Evolutionary conservation across 495 filamentous ascomycete genomes (phyloP).

Genomic region (Tuber borchii): DNA sequence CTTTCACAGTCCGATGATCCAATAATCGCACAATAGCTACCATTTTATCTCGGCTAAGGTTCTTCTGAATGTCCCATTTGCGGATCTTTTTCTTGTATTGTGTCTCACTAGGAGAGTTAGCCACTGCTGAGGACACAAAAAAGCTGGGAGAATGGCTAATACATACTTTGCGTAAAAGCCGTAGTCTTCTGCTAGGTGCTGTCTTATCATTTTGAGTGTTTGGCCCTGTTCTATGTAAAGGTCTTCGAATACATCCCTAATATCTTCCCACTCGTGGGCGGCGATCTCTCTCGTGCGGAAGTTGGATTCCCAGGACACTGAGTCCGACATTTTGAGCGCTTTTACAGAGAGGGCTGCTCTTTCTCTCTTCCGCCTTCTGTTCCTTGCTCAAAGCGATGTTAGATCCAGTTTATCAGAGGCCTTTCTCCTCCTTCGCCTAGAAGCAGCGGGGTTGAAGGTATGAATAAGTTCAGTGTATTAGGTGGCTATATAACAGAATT

Average conservation of each 20-base stretch:
- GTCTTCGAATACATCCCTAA: conserved; percentile 5
- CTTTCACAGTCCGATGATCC: not conserved
- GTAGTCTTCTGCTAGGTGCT: conserved; percentile 4
- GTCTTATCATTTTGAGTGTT: conserved; percentile 8
- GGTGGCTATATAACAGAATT: not conserved
- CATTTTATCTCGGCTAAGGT: conserved; percentile 9
- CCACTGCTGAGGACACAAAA: not conserved
- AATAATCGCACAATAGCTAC: conserved; percentile 9
- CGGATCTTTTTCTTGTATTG: conserved; percentile 13
- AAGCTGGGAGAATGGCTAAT: not conserved
- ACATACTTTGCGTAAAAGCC: conserved; percentile 15
- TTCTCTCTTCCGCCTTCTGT: not conserved
- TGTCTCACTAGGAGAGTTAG: conserved; percentile 6
- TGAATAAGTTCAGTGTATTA: not conserved
- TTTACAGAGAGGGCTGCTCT: not conserved
- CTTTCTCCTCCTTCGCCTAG: not conserved
- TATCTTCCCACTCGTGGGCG: conserved; percentile 12
- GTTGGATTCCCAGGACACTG: conserved; percentile 2
- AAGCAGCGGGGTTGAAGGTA: not conserved
- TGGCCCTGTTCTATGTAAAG: not conserved
- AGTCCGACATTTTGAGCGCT: not conserved
- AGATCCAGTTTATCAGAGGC: not conserved
- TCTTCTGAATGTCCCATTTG: conserved; percentile 16
- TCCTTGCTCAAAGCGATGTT: not conserved
- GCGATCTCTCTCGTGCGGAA: conserved; percentile 3